Conservation (phyloP, 1,139 yeast genomes). For the Arxiozyma slooffiae region DNA sequence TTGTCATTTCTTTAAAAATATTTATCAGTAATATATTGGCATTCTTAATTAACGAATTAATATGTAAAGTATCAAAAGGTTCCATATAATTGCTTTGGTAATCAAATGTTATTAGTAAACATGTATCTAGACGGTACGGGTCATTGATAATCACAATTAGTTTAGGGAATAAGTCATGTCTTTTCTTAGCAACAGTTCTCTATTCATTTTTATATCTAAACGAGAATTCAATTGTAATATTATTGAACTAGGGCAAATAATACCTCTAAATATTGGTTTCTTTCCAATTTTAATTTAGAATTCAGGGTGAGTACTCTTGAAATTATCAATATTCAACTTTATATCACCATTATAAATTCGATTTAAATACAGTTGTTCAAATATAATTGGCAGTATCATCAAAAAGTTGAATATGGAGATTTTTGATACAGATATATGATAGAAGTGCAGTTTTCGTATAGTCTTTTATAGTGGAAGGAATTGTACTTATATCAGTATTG, state of each 20-base stretch:
- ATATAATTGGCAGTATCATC: constrained; percentile 7
- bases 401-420: constrained; percentile 4
- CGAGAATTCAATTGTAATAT: not conserved
- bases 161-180: too few species aligned
- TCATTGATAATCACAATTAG: too few species aligned
- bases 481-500: not conserved
- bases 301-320: constrained; percentile 8
- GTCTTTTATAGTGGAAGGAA: not conserved
- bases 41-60: constrained; percentile 40
- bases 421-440: constrained; percentile 7
- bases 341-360: constrained; percentile 9
- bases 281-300: constrained; percentile 1
- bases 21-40: constrained; percentile 47
- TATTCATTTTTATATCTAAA: constrained; percentile 3
- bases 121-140: constrained; percentile 52
- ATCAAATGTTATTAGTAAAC: constrained; percentile 44
- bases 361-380: too few species aligned
- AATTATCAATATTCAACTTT: constrained; percentile 6
- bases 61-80: constrained; percentile 11
- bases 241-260: not conserved
- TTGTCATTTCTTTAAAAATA: constrained; percentile 33
- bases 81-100: constrained; percentile 9
- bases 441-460: constrained; percentile 2
- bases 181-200: not conserved
- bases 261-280: constrained; percentile 10